phyloP scores from a whole-genome alignment of 495 filamentous ascomycete species.

The Aspergillus coremiiformis region DNA sequence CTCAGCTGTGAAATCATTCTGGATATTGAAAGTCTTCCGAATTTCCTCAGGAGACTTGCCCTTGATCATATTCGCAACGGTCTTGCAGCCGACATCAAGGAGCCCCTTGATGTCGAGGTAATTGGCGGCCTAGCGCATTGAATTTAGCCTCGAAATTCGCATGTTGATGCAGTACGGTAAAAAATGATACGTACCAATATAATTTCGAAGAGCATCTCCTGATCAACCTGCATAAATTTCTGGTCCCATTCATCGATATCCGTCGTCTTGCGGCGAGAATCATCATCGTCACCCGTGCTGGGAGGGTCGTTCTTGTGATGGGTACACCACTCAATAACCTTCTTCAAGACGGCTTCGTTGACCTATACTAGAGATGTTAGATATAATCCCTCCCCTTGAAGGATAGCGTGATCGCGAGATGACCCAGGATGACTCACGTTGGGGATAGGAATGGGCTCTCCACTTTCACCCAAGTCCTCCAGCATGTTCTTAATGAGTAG shows the following conservation, averaged over 20 bases:
- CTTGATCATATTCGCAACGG: conserved; percentile 68
- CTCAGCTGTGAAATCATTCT: conserved; percentile 69
- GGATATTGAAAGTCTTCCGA: conserved; percentile 69
- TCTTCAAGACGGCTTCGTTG: conserved; percentile 85
- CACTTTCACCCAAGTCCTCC: conserved; percentile 75
- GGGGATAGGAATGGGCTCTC: conserved; percentile 70
- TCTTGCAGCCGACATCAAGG: conserved; percentile 61
- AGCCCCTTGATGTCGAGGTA: conserved; percentile 67
- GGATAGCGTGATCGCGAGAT: not conserved
- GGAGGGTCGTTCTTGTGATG: conserved; percentile 87
- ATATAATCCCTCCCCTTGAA: not conserved
- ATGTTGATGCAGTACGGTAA: not conserved
- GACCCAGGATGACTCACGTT: conserved; percentile 54
- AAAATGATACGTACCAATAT: conserved; percentile 68
- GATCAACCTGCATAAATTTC: conserved; percentile 99
- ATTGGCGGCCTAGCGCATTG: conserved; percentile 50
- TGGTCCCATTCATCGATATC: conserved; percentile 99
- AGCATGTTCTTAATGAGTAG: conserved; percentile 97
- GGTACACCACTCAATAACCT: conserved; percentile 96
- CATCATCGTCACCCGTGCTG: conserved; percentile 77
- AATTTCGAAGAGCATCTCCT: conserved; percentile 99
- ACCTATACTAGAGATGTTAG: conserved; percentile 47
- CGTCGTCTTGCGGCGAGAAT: conserved; percentile 93
- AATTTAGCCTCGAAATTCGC: conserved; percentile 1
- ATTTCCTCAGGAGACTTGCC: conserved; percentile 67